Percentiles rank a stretch among this genome's conserved stretches.
Conservation (phyloP, 192 early-diverging fungal species). For the Linderina pennispora region DNA sequence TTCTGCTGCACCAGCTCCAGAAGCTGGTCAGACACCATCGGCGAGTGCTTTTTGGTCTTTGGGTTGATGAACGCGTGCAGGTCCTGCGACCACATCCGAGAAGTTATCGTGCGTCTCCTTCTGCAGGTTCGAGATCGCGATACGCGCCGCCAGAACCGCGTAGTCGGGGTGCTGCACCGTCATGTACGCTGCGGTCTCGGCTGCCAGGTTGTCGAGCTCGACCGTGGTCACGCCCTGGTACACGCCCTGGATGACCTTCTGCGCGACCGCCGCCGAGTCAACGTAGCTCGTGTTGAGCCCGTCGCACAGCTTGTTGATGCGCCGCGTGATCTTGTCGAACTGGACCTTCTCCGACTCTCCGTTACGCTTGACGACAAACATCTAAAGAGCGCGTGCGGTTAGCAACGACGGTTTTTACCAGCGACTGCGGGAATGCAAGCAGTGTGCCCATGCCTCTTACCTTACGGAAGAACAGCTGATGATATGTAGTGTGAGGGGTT, state of each 20-base stretch:
- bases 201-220: slow-evolving; percentile 94
- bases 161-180: slow-evolving; percentile 95
- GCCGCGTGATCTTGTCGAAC: slow-evolving; percentile 92
- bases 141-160: slow-evolving; percentile 90
- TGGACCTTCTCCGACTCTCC: slow-evolving; percentile 88
- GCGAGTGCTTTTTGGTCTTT: slow-evolving; percentile 75
- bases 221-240: slow-evolving; percentile 97
- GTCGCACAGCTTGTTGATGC: slow-evolving; percentile 92
- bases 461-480: too few species aligned
- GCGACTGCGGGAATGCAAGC: too few species aligned
- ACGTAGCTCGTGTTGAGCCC: slow-evolving; percentile 89
- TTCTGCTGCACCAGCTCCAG: slow-evolving; percentile 63
- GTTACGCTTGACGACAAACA: slow-evolving; percentile 54
- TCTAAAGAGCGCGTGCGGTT: background rate
- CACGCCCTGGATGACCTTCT: slow-evolving; percentile 93
- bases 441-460: too few species aligned
- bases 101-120: slow-evolving; percentile 79
- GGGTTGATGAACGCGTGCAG: slow-evolving; percentile 86
- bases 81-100: slow-evolving; percentile 76
- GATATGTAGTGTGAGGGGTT: too few species aligned
- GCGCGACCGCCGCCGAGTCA: slow-evolving; percentile 80
- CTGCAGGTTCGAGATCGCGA: slow-evolving; percentile 92
- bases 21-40: slow-evolving; percentile 85
- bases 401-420: too few species aligned
- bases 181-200: slow-evolving; percentile 86